Evolutionary conservation across 2,329 filamentous ascomycete genomes (phyloP), one percentile per base, ranked within the genome.

Genomic region (Davidsoniella virescens): DNA sequence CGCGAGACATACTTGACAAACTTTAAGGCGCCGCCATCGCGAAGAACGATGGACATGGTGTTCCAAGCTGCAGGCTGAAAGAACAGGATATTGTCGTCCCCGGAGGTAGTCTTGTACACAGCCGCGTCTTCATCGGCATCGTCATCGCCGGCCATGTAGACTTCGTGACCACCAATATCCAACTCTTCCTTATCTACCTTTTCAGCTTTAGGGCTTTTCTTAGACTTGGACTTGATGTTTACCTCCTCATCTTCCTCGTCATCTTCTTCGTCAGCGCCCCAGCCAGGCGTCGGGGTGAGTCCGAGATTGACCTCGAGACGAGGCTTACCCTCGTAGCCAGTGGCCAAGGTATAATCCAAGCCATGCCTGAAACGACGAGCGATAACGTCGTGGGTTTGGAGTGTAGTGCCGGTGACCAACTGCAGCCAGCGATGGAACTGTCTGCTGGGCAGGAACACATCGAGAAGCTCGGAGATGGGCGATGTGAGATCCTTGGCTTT

Each of bases 1-100:
- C 72, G 72, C 64, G 84, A 93, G 18, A 98, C 83, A 63, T 96
- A 98, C 70, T 96, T 98, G 60, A 96, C 87, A 62, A 98, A 98
- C 63, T 86, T 82, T 61, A 98, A 70, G 12, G 84, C 82, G 12
- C 86, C 88, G 57, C 77, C 79, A 62, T 98, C 92, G 52, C 92
- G 76, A 57, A 96, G 69, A 29, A 96, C 92, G 56, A 98, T 78
- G 56, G 82, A 87, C 69, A 98, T 72, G 56, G 84, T 86, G 64
- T 96, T 96, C 92, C 92, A 98, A 14, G 74, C 64, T 1, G 75
- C 71, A 7, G 71, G 70, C 63, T 78, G 75, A 68, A 75, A 77
- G 64, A 78, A 78, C 44, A 79, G 67, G 55, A 78, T 77, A 62
- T 78, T 78, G 65, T 79, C 75, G 44, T 94, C 88, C 49, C 93